Conservation (phyloP, 805 yeast genomes). For the Kazachstania kunashirensis region DNA sequence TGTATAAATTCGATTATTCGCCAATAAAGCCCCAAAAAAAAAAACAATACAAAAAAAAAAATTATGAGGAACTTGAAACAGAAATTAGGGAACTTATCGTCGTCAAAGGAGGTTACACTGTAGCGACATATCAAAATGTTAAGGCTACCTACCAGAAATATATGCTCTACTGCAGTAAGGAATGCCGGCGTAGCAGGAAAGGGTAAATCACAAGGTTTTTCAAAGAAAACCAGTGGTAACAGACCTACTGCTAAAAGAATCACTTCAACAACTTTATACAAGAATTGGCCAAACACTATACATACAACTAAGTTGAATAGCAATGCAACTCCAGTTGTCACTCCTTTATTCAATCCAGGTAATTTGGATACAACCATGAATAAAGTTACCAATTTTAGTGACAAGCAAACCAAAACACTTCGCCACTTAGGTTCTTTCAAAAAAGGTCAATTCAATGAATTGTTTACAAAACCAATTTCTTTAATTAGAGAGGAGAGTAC, state of each 20-base stretch:
- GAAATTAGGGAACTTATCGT: no score
- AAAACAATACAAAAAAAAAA: no score
- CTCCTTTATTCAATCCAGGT: conserved; percentile 16
- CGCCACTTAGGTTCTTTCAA: conserved; percentile 53
- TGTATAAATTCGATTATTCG: no score
- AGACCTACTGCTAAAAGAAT: conserved; percentile 21
- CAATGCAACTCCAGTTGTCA: conserved; percentile 25
- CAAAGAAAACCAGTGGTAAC: conserved; percentile 13
- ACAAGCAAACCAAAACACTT: conserved; percentile 35
- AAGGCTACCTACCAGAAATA: conserved; percentile 12
- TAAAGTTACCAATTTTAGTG: conserved; percentile 35
- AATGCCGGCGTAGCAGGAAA: conserved; percentile 11
- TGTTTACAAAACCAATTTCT: conserved; percentile 51
- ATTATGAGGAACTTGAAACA: no score
- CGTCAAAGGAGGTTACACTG: no score
- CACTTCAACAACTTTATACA: conserved; percentile 25
- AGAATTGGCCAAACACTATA: conserved; percentile 28
- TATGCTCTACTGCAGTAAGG: conserved; percentile 9
- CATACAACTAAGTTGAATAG: conserved; percentile 24
- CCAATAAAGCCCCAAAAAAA: no score
- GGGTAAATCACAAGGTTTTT: conserved; percentile 26
- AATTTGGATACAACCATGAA: conserved; percentile 13
- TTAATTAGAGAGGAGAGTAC: conserved; percentile 45
- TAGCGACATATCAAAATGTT: conserved; percentile 16
- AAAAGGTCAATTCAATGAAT: conserved; percentile 58